Base-by-base conservation (phyloP, 2,329 filamentous ascomycete species). In the Neonectria coccinea region DNA sequence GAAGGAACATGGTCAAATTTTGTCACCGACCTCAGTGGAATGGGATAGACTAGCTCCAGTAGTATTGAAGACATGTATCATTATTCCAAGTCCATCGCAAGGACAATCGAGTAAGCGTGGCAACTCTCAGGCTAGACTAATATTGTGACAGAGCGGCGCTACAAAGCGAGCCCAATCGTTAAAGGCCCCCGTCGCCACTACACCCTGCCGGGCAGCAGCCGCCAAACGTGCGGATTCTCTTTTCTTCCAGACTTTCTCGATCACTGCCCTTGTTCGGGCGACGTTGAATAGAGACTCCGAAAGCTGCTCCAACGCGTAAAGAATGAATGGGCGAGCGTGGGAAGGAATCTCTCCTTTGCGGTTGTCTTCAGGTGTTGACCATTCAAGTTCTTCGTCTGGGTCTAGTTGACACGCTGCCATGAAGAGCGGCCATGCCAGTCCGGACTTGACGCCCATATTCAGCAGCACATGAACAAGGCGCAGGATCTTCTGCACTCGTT, bases 221-320 rank as follows among this genome's bases (percentile, higher is more conserved):
- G 29, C 12, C 48, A 51, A 51, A 5, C 48, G 27, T 22, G 48
- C 29, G 7, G 48, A 51, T n/a, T 51, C 48, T 14, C 48, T 51
- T 47, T 78, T 78, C 59, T 80, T 78, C 83, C 83, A 85, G 11
- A 85, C 77, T 48, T 81, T 83, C 10, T 79, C 75, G 56, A 85
- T 82, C 4, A 85, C 83, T 0, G 80, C 78, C 11, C 80, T 74
- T 8, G 81, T 83, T 20, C 81, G 77, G 10, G 79, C 75, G 7
- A 84, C 76, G 50, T 85, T 85, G 1, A 71, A 74, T 1, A 83
- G 72, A 1, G 81, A 82, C 0, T 76, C 79, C 0, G 77, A 74
- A 75, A 84, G 79, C 2, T 75, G 74, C 4, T 79, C 74, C n/a
- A 73, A 45, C 7, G 59, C 69, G 4, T 72, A 71, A 0, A 73